phyloP scores from a whole-genome alignment of 192 early-diverging fungal genomes.

The Dissophora globulifera region DNA sequence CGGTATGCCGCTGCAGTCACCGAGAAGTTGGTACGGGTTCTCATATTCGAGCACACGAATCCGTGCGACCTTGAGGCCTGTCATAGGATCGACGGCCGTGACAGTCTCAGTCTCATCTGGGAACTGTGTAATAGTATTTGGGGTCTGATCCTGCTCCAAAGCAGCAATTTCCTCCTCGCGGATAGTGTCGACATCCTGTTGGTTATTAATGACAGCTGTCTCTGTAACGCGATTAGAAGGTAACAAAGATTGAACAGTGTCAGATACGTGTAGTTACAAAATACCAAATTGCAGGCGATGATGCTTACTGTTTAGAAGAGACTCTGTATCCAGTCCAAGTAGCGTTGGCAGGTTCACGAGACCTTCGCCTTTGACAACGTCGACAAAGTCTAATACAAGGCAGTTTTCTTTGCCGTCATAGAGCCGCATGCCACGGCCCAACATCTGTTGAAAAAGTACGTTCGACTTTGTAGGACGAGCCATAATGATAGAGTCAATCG shows the following conservation, averaged over 20 bases:
- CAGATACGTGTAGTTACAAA: neutral
- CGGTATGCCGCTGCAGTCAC: slow-evolving; percentile 49
- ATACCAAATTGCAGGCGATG: neutral
- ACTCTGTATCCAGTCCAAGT: slow-evolving; percentile 75
- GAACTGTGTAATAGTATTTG: neutral
- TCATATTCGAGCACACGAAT: slow-evolving; percentile 63
- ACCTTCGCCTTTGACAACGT: slow-evolving; percentile 64
- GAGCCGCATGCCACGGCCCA: slow-evolving; percentile 89
- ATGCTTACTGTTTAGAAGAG: slow-evolving; percentile 59
- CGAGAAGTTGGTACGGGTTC: slow-evolving; percentile 58
- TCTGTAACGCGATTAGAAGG: neutral
- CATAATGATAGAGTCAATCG: slow-evolving; percentile 89
- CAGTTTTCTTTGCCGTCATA: slow-evolving; percentile 76
- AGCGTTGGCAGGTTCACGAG: slow-evolving; percentile 82
- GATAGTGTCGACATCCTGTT: slow-evolving; percentile 11
- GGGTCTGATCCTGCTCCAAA: slow-evolving; percentile 24
- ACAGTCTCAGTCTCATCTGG: slow-evolving; percentile 17
- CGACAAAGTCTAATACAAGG: slow-evolving; percentile 87
- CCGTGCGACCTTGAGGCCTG: slow-evolving; percentile 19
- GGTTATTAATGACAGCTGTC: neutral
- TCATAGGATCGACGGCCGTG: slow-evolving; percentile 6
- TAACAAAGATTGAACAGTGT: neutral
- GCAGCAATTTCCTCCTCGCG: slow-evolving; percentile 33
- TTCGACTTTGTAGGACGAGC: slow-evolving; percentile 85
- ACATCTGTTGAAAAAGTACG: slow-evolving; percentile 95